Evolutionary conservation across 2,329 filamentous ascomycete species (phyloP).

Genomic region (Monosporascus sp.): DNA sequence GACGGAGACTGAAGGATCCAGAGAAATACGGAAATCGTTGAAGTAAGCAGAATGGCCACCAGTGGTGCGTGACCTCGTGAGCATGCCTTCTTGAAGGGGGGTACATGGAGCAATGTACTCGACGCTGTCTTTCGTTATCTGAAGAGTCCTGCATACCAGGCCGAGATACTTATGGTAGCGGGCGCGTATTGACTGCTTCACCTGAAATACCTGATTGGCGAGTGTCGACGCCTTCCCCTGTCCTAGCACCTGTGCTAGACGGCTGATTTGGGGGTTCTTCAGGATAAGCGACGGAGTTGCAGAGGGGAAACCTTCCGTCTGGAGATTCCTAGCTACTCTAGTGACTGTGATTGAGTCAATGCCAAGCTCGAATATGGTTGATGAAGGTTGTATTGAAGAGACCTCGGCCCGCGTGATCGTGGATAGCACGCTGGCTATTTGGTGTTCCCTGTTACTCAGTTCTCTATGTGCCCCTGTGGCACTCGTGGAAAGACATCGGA

Average conservation of each 20-base stretch:
- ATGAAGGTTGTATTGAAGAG: conserved; percentile 41
- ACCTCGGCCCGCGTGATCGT: conserved; percentile 42
- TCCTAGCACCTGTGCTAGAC: conserved; percentile 36
- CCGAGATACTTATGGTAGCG: conserved; percentile 57
- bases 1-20: conserved; percentile 41
- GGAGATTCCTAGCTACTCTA: conserved; percentile 60
- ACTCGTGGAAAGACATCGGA: conserved; percentile 50
- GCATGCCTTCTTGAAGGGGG: conserved; percentile 79
- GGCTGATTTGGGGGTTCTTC: conserved; percentile 48
- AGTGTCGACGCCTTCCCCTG: conserved; percentile 7
- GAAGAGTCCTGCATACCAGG: conserved; percentile 46
- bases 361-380: conserved; percentile 79
- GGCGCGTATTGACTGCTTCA: conserved; percentile 57
- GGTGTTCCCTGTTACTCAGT: conserved; percentile 33
- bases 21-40: conserved; percentile 61
- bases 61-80: conserved; percentile 59
- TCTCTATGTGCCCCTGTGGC: conserved; percentile 10
- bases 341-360: conserved; percentile 85
- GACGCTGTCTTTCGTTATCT: conserved; percentile 46
- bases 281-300: conserved; percentile 64
- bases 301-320: conserved; percentile 52
- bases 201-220: conserved; percentile 33
- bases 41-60: conserved; percentile 62
- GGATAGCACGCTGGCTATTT: conserved; percentile 49
- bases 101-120: conserved; percentile 79